These are phyloP conservation scores for Colletotrichum somersetense DNA, from an alignment of 2,329 filamentous ascomycete genomes.

Conservation along the genomic window DNA sequence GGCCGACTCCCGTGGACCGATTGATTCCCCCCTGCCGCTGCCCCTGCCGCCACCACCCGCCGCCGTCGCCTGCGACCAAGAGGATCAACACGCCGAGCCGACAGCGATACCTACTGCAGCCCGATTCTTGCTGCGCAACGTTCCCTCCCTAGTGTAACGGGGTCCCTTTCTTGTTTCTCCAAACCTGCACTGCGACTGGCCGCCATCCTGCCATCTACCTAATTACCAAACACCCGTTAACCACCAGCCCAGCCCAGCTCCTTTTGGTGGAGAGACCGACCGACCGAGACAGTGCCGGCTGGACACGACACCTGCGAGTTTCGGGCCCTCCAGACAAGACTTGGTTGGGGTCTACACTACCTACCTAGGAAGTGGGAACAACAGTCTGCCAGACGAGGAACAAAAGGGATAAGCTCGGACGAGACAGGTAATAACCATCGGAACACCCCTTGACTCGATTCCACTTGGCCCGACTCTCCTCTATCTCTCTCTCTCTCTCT, in stretches of 20 bases:
- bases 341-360: background rate
- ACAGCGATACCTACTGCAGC: slow-evolving; percentile 14
- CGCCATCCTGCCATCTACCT: slow-evolving; percentile 20
- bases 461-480: background rate
- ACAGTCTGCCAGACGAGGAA: background rate
- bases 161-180: background rate
- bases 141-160: too few species aligned
- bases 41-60: background rate
- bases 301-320: slow-evolving; percentile 20
- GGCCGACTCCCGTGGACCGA: slow-evolving; percentile 29
- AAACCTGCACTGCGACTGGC: slow-evolving; percentile 21
- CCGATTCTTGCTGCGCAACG: background rate
- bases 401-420: slow-evolving; percentile 31
- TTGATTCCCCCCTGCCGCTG: slow-evolving; percentile 2
- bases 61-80: slow-evolving; percentile 10
- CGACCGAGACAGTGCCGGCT: slow-evolving; percentile 33
- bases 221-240: background rate
- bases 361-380: slow-evolving; percentile 29
- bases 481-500: background rate
- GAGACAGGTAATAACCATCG: slow-evolving; percentile 33
- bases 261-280: slow-evolving; percentile 28
- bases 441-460: background rate
- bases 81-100: slow-evolving; percentile 4
- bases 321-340: slow-evolving; percentile 37
- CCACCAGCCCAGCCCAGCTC: slow-evolving; percentile 2